Conservation (phyloP, 768 basidiomycete species). For the Flagelloscypha sp. region DNA sequence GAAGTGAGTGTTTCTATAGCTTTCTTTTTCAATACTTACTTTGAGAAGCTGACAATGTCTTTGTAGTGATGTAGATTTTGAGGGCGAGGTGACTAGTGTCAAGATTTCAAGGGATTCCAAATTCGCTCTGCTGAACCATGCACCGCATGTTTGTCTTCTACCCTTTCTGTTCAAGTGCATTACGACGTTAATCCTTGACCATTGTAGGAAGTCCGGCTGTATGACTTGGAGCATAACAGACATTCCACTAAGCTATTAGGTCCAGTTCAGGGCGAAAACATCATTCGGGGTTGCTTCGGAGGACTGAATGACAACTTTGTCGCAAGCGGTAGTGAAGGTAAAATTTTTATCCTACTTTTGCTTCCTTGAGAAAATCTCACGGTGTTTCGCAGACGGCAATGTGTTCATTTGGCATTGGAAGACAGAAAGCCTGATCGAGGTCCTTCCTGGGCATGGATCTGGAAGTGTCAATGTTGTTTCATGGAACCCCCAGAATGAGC, state of each 20-base stretch:
- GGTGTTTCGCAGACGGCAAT: constrained; percentile 60
- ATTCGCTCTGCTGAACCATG: constrained; percentile 79
- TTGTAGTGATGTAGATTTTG: no score
- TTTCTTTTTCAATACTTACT: no score
- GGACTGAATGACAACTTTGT: constrained; percentile 84
- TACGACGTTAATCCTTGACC: constrained; percentile 11
- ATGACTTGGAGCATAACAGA: constrained; percentile 66
- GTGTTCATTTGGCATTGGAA: constrained; percentile 96
- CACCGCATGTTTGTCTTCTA: constrained; percentile 57
- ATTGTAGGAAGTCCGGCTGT: constrained; percentile 78
- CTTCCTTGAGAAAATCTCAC: constrained; percentile 9
- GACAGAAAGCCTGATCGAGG: constrained; percentile 74
- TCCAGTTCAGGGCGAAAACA: constrained; percentile 74
- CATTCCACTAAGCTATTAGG: constrained; percentile 78
- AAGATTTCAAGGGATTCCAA: constrained; percentile 80
- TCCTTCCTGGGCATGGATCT: constrained; percentile 77
- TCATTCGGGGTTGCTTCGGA: constrained; percentile 92
- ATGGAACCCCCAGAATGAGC: constrained; percentile 86
- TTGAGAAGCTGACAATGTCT: no score
- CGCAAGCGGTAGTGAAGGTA: constrained; percentile 93
- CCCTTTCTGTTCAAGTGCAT: constrained; percentile 7
- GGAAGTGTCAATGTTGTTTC: constrained; percentile 94
- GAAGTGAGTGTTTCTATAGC: constrained; percentile 41
- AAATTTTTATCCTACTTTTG: constrained; percentile 15
- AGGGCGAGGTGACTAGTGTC: constrained; percentile 83